These are phyloP conservation scores for Staphylotrichum tortipilum DNA, from an alignment of 495 filamentous ascomycete genomes.

Conservation along the genomic window DNA sequence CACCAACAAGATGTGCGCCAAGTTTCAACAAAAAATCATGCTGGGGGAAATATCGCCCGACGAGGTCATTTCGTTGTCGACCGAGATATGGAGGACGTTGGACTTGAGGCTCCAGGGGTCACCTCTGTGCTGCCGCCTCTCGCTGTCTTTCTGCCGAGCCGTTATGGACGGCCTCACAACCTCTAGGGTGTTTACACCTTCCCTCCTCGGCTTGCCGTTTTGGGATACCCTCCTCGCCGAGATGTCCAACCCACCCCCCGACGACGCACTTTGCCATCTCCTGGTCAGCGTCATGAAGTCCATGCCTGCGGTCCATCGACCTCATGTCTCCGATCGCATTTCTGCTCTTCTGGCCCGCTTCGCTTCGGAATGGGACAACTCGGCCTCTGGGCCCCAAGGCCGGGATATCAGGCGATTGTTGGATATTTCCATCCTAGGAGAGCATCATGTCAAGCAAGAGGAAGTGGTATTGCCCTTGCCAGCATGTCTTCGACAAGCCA, in stretches of 20 bases:
- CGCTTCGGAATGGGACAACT: conserved; percentile 8
- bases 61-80: background rate
- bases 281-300: conserved; percentile 7
- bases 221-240: conserved; percentile 14
- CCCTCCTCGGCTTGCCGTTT: conserved; percentile 2
- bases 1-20: conserved; percentile 4
- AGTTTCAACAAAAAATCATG: conserved; percentile 9
- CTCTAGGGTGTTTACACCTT: conserved; percentile 13
- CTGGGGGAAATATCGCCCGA: conserved; percentile 7
- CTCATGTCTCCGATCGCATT: conserved; percentile 1
- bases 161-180: conserved; percentile 11
- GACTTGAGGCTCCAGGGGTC: conserved; percentile 3
- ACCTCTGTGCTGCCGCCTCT: background rate
- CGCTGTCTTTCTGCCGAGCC: conserved; percentile 9
- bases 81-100: conserved; percentile 10
- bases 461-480: background rate
- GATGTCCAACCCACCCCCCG: conserved; percentile 8
- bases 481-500: background rate
- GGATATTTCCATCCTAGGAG: background rate
- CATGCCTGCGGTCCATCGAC: conserved; percentile 1
- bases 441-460: background rate
- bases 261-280: conserved; percentile 12
- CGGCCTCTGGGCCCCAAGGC: background rate
- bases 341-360: conserved; percentile 12
- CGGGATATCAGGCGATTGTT: background rate